Base-by-base conservation (phyloP, 192 early-diverging fungal genomes). In the Polychytrium aggregatum region DNA sequence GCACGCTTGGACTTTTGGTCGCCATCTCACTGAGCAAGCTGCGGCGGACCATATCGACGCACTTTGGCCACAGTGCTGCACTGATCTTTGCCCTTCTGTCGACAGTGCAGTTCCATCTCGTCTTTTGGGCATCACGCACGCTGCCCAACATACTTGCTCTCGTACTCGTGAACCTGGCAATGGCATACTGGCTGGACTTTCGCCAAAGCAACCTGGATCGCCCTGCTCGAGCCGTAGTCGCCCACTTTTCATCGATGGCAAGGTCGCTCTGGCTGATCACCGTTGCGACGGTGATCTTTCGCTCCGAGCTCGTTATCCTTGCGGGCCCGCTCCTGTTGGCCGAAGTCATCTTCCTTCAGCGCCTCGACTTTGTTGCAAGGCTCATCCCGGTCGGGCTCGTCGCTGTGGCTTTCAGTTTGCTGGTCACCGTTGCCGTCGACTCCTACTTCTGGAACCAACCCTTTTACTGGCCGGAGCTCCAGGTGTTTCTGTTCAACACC, bases 71-170 rank as follows among this genome's bases (percentile, higher is more conserved):
- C 40, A 48, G 46, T 25, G 70, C 60, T 22, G 70, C 66, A 33
- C 60, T 43, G 11, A 69, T 63, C 27, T 87, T 70, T 46, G 55
- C 60, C 29, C 8, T 82, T 0, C 46, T 89, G 25, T 63, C 64
- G 3, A 46, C 57, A 20, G 74, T 62, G 45, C 92, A 96, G 58
- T 95, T 98, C 60, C 91, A 98, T 57, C 65, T 80, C 43, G 64
- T 81, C 28, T 98, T 90, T 60, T 96, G 92, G 86, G 80, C 78
- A 18, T 83, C 79, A 5, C 76, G 92, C 40, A 78, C 87, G 29
- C 66, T 98, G 35, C 86, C 88, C 5, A 98, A 96, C 58, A 85
- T 82, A 7, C 76, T 92, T 54, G 90, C 85, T 0, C 68, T 92
- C 33, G 72, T 80, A 24, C 62, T 86, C 11, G 70, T 79, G 47